Evolutionary conservation across 768 basidiomycete genomes (phyloP), one percentile per base, ranked within the genome.

Genomic region (Lyophyllum shimeji): DNA sequence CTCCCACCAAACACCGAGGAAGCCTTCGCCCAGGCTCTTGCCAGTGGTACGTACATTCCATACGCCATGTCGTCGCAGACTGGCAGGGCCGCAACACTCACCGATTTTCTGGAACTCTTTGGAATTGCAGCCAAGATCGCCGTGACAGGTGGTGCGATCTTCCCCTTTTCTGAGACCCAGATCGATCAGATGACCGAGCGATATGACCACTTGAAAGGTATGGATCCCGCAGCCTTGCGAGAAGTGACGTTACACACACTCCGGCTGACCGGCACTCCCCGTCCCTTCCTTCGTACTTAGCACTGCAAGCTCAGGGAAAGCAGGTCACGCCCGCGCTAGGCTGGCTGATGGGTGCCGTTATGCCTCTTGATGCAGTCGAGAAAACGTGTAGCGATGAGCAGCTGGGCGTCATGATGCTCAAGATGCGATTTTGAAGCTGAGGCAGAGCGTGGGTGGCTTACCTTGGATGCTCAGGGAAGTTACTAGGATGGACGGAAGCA

Each of bases 331-430:
- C 75, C 2, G 60, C 65, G 13, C 63, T 78, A 7, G 71, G 66
- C 4, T 78, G 76, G 76, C 69, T 78, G 25, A 73, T 77, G 55
- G 77, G 77, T 33, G 70, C 67, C 29, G 72, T 76, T 8, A 75
- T 78, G 75, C 77, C 77, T 34, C 71, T 78, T 20, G 74, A 76
- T 46, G 69, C 71, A 24, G 60, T 71, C 18, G 62, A 47, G 47
- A 64, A 63, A 59, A 59, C 69, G 23, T 56, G 57, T 18, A 64
- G 65, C 47, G 68, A 71, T 47, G 60, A 68, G 44, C 65, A 67
- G 40, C 63, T 76, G 13, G 67, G 69, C 37, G 65, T 70, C n/a
- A 55, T 74, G 60, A 72, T 72, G 65, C 65, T 61, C 48, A 66
- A 61, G 50, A 54, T 71, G 55, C 64, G 65, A 50, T 57, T 69